Conservation (phyloP, 805 yeast genomes). For the Kuraishia ogatae region DNA sequence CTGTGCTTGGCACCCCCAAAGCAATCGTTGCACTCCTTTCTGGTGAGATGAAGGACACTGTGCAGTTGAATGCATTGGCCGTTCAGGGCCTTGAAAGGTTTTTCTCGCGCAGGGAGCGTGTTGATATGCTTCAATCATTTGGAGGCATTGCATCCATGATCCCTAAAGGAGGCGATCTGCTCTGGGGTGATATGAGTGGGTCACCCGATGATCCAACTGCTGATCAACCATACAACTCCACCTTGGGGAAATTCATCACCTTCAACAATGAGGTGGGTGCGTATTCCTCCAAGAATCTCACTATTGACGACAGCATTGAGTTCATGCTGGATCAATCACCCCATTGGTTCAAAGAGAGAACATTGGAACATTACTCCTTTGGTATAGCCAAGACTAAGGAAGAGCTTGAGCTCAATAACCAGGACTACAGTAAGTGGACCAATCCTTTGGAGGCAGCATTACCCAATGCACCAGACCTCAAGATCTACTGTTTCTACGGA, state of each 20-base stretch:
- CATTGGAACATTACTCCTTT: constrained; percentile 62
- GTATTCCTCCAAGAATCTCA: constrained; percentile 41
- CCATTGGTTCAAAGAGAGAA: constrained; percentile 62
- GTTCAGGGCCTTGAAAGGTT: constrained; percentile 92
- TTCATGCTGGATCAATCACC: constrained; percentile 60
- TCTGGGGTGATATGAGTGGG: constrained; percentile 71
- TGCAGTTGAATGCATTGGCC: constrained; percentile 86
- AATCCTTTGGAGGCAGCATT: constrained; percentile 89
- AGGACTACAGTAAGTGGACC: constrained; percentile 78
- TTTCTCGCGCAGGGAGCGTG: constrained; percentile 81
- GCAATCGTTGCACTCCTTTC: constrained; percentile 86
- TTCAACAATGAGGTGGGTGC: constrained; percentile 40
- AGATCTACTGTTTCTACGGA: constrained; percentile 85
- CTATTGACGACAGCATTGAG: constrained; percentile 63
- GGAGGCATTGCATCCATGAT: constrained; percentile 96
- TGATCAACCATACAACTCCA: constrained; percentile 13
- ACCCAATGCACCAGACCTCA: constrained; percentile 91
- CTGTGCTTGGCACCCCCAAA: constrained; percentile 90
- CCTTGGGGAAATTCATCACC: constrained; percentile 70
- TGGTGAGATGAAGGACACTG: constrained; percentile 98
- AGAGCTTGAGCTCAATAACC: constrained; percentile 58
- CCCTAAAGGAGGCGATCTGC: constrained; percentile 86
- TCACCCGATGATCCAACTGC: constrained; percentile 63
- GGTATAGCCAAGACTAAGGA: constrained; percentile 58
- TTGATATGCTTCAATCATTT: constrained; percentile 76